Evolutionary conservation across 768 basidiomycete species (phyloP).

Genomic region (Tylopilus subfusipes): DNA sequence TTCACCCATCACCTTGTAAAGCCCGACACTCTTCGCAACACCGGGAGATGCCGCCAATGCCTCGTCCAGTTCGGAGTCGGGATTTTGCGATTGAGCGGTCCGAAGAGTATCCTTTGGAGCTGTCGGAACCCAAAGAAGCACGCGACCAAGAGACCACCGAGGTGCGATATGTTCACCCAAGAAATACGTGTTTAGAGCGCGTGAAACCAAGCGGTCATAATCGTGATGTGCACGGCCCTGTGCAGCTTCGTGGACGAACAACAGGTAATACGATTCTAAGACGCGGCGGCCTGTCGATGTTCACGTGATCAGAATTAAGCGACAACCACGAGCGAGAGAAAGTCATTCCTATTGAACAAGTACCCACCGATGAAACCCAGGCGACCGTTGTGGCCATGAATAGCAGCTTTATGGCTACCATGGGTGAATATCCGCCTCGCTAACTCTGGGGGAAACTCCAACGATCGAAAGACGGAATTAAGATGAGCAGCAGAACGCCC

Average conservation of each 20-base stretch:
- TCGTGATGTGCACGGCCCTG: slow-evolving; percentile 47
- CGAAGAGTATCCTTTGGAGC: slow-evolving; percentile 37
- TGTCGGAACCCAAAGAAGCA: slow-evolving; percentile 74
- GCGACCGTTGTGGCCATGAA: slow-evolving; percentile 67
- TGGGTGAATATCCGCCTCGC: slow-evolving; percentile 77
- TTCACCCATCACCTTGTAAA: slow-evolving; percentile 77
- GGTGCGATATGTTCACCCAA: slow-evolving; percentile 73
- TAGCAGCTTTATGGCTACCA: slow-evolving; percentile 63
- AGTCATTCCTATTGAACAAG: background rate
- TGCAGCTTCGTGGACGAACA: slow-evolving; percentile 62
- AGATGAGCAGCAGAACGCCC: slow-evolving; percentile 50
- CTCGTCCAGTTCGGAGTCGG: slow-evolving; percentile 27
- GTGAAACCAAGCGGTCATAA: slow-evolving; percentile 53
- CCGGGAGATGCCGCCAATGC: slow-evolving; percentile 31
- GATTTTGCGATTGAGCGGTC: slow-evolving; percentile 10
- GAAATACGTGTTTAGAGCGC: slow-evolving; percentile 63
- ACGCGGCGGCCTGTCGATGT: slow-evolving; percentile 63
- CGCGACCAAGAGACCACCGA: slow-evolving; percentile 68
- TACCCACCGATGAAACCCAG: slow-evolving; percentile 64
- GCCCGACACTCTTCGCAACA: slow-evolving; percentile 53
- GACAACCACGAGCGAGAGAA: background rate
- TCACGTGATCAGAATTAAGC: background rate
- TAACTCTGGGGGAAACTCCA: slow-evolving; percentile 68
- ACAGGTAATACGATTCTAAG: slow-evolving; percentile 67
- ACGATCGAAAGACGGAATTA: slow-evolving; percentile 56